These are phyloP conservation scores for Stemphylium beticola DNA, from an alignment of 2,329 filamentous ascomycete species.

Conservation along the genomic window DNA sequence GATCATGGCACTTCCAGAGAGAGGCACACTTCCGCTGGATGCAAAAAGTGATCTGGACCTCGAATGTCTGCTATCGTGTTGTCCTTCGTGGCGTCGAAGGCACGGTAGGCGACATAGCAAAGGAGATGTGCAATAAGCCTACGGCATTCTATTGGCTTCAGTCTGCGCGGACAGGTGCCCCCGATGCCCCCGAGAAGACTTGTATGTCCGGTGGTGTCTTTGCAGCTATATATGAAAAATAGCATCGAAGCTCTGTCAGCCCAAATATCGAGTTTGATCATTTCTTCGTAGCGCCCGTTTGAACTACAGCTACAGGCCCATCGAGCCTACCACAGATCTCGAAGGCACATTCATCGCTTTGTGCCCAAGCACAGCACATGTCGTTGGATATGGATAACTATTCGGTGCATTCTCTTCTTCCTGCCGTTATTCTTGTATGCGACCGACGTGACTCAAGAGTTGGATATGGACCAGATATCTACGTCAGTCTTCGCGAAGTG, in stretches of 20 bases:
- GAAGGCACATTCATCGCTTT: constrained; percentile 16
- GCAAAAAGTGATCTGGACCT: no score
- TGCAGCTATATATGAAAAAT: constrained; percentile 20
- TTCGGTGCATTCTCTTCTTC: constrained; percentile 15
- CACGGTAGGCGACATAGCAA: no score
- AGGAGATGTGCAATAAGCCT: constrained; percentile 23
- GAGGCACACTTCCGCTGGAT: no score
- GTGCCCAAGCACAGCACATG: constrained; percentile 11
- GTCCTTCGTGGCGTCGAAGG: no score
- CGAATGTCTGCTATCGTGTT: no score
- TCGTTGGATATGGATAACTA: constrained; percentile 15
- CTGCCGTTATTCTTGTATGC: constrained; percentile 17
- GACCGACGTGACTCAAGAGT: constrained; percentile 10
- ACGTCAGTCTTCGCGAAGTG: constrained; percentile 19
- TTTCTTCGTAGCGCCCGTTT: constrained; percentile 20
- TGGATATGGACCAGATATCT: constrained; percentile 11
- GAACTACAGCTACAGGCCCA: constrained; percentile 17
- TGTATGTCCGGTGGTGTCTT: constrained; percentile 11
- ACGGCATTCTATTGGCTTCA: constrained; percentile 20
- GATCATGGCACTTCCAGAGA: constrained; percentile 17
- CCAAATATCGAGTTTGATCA: constrained; percentile 22
- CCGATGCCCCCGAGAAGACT: constrained; percentile 5
- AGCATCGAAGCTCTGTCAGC: constrained; percentile 11
- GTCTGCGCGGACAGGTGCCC: constrained; percentile 14
- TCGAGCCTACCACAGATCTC: constrained; percentile 12